A percentile compares a stretch with the other conserved stretches of the same genome.
These are phyloP conservation scores for Bretziella fagacearum DNA, from an alignment of 2,329 filamentous ascomycete genomes.

Conservation along the genomic window DNA sequence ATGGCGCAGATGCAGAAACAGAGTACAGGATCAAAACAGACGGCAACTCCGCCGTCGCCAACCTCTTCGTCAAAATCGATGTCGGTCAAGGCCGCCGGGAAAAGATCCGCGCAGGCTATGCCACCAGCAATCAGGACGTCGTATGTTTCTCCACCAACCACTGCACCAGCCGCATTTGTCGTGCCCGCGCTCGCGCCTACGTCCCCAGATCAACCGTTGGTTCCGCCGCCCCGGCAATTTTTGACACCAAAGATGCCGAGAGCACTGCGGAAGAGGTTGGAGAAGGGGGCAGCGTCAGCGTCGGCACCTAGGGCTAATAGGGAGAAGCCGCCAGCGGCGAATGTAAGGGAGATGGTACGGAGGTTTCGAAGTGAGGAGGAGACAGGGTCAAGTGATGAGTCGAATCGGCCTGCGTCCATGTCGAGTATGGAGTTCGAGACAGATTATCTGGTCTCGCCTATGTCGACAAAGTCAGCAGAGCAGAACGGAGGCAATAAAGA, in stretches of 20 bases:
- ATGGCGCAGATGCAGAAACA: not conserved
- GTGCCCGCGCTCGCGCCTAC: too few species aligned
- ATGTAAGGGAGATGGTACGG: slow-evolving; percentile 4
- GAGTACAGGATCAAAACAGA: not conserved
- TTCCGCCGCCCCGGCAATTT: not conserved
- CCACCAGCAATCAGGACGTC: too few species aligned
- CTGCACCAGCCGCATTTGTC: too few species aligned
- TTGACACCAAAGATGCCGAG: slow-evolving; percentile 5
- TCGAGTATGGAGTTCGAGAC: slow-evolving; percentile 5
- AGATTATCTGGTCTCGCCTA: too few species aligned
- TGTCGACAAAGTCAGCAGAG: too few species aligned
- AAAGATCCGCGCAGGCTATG: too few species aligned
- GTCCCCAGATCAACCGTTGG: not conserved
- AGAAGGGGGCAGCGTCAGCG: too few species aligned
- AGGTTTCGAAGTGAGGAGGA: slow-evolving; percentile 2
- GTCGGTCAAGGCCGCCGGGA: too few species aligned
- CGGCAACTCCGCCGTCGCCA: not conserved
- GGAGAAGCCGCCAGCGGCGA: not conserved
- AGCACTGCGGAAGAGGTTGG: not conserved
- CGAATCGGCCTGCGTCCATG: slow-evolving; percentile 2
- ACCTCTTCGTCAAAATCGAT: too few species aligned
- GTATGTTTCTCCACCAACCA: too few species aligned
- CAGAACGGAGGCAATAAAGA: too few species aligned
- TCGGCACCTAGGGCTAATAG: not conserved
- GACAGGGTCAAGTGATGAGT: slow-evolving; percentile 3